phyloP scores from a whole-genome alignment of 1,284 basidiomycete species.

The Volvariella surrecta region DNA sequence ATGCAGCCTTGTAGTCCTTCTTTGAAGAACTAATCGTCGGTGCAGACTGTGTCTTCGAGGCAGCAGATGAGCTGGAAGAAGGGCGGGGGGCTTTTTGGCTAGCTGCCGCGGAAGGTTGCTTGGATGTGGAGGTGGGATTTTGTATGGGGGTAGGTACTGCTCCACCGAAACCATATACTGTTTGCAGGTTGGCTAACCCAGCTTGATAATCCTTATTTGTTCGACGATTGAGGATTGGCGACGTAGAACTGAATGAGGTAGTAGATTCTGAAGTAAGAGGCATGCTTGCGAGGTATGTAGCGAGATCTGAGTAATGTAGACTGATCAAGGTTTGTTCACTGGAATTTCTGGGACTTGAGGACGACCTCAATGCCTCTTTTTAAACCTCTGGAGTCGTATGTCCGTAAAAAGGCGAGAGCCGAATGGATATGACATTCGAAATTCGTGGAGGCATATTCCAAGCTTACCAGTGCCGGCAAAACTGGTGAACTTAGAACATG shows the following conservation, averaged over 20 bases:
- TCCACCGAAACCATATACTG: not conserved
- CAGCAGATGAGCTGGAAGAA: not conserved
- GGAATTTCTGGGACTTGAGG: too few relatives aligned
- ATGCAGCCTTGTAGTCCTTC: constrained; percentile 11
- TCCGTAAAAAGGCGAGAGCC: too few relatives aligned
- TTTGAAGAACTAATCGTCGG: constrained; percentile 1
- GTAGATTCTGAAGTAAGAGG: not conserved
- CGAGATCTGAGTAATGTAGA: not conserved
- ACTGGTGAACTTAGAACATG: too few relatives aligned
- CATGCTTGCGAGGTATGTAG: not conserved
- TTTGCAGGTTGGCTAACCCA: not conserved
- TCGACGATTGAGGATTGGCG: not conserved
- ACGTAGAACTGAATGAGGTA: not conserved
- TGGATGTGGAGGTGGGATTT: not conserved
- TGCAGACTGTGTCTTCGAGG: not conserved
- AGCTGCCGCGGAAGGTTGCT: not conserved
- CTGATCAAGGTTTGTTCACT: too few relatives aligned
- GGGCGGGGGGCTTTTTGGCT: not conserved
- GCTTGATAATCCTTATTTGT: constrained; percentile 4
- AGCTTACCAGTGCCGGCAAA: too few relatives aligned
- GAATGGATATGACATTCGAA: too few relatives aligned
- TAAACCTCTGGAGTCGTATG: too few relatives aligned
- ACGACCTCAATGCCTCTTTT: too few relatives aligned
- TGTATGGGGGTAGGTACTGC: not conserved
- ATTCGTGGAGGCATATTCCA: too few relatives aligned